Percentiles rank a stretch among this genome's conserved stretches.
Evolutionary conservation across 768 basidiomycete species (phyloP).

Genomic region (Pleurotus salmoneostramineus): DNA sequence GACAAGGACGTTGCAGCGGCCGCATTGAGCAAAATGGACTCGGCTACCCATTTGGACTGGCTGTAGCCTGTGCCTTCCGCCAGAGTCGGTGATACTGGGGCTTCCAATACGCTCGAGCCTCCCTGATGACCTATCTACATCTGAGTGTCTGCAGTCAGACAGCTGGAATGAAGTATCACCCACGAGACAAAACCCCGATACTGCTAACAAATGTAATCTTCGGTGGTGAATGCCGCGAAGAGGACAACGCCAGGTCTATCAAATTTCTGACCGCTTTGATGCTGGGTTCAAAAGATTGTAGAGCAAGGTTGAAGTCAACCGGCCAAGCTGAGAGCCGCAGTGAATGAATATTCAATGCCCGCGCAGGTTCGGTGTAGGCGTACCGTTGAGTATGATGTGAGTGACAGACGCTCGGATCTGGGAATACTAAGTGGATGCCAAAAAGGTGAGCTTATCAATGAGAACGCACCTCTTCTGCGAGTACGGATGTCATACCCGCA

Average conservation of each 20-base stretch:
- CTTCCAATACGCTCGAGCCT: not conserved
- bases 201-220: constrained; percentile 36
- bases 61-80: constrained; percentile 24
- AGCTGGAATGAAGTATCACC: constrained; percentile 3
- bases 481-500: constrained; percentile 2
- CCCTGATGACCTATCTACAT: not conserved
- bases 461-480: constrained; percentile 14
- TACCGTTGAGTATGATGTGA: constrained; percentile 27
- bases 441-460: not conserved
- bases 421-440: not conserved
- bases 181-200: constrained; percentile 23
- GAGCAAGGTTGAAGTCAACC: constrained; percentile 41
- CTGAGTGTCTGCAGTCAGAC: constrained; percentile 11
- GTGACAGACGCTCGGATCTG: constrained; percentile 14
- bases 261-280: constrained; percentile 35
- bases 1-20: constrained; percentile 14
- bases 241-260: constrained; percentile 33
- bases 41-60: constrained; percentile 41
- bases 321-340: constrained; percentile 32
- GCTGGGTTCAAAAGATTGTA: constrained; percentile 39
- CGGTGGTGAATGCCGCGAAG: constrained; percentile 18
- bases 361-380: not conserved
- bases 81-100: not conserved
- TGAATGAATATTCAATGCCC: not conserved
- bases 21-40: constrained; percentile 24